Percentiles rank a stretch among this genome's conserved stretches.
Conservation (phyloP, 805 yeast species). For the Ascoidea tarda region DNA sequence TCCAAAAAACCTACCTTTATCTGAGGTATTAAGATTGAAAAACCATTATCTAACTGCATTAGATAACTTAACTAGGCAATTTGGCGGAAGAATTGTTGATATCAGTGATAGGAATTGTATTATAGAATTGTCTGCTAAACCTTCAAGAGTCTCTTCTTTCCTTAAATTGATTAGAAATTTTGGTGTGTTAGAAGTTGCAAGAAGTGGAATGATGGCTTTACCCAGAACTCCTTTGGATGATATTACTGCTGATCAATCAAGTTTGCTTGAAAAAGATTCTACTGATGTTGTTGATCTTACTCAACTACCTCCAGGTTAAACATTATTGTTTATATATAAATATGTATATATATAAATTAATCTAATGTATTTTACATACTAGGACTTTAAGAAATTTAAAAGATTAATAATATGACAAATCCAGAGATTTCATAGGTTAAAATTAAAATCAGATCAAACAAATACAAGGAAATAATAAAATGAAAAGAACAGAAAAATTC, state of each 20-base stretch:
- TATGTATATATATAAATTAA: background rate
- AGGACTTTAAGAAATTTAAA: no score
- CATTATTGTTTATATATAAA: background rate
- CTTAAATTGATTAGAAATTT: constrained; percentile 86
- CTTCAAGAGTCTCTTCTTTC: constrained; percentile 76
- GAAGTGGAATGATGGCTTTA: constrained; percentile 98
- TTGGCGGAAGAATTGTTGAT: constrained; percentile 89
- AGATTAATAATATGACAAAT: background rate
- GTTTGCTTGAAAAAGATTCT: constrained; percentile 28
- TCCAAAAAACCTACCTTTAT: constrained; percentile 79
- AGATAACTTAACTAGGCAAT: constrained; percentile 64
- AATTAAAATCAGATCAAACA: background rate
- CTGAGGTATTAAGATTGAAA: constrained; percentile 90
- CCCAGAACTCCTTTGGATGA: constrained; percentile 84
- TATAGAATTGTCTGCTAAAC: constrained; percentile 90
- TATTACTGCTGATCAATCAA: constrained; percentile 30
- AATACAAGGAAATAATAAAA: no score
- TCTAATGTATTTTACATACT: no score
- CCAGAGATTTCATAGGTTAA: background rate
- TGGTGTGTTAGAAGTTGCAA: constrained; percentile 90
- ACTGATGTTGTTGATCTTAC: constrained; percentile 72
- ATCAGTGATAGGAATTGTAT: constrained; percentile 88
- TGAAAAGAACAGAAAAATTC: no score
- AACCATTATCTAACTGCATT: constrained; percentile 80
- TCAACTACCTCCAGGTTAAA: constrained; percentile 88